Percentiles rank a stretch among this genome's conserved stretches.
Conservation (phyloP, 441 rosid species). For the Mallotus repandus region DNA sequence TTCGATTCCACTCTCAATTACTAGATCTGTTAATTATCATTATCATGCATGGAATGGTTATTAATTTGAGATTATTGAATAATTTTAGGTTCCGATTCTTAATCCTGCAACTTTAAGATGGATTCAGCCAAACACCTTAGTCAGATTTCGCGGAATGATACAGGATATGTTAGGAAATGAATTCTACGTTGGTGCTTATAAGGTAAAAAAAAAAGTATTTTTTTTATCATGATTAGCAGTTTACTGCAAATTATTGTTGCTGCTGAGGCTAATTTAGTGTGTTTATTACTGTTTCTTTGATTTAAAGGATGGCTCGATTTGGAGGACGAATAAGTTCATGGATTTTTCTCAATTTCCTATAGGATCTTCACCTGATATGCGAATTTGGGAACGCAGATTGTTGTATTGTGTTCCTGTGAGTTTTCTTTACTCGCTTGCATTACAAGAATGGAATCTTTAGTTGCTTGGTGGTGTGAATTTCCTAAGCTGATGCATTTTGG, state of each 20-base stretch:
- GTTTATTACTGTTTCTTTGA: not conserved
- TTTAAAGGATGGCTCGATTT: slow-evolving; percentile 55
- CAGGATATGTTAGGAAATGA: slow-evolving; percentile 98
- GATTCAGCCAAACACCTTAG: slow-evolving; percentile 64
- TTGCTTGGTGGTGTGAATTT: slow-evolving; percentile 7
- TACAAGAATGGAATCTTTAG: no score
- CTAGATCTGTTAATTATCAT: no score
- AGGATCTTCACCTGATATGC: slow-evolving; percentile 48
- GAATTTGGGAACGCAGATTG: slow-evolving; percentile 81
- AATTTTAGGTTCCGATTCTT: slow-evolving; percentile 67
- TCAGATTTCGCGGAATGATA: slow-evolving; percentile 86
- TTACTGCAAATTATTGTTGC: slow-evolving; percentile 17
- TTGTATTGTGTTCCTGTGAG: slow-evolving; percentile 80
- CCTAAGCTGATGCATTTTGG: not conserved
- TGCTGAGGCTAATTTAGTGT: not conserved
- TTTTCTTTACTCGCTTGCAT: not conserved
- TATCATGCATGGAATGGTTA: not conserved
- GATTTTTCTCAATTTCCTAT: slow-evolving; percentile 61
- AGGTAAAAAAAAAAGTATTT: slow-evolving; percentile 34
- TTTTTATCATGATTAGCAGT: no score
- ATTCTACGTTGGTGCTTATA: slow-evolving; percentile 83
- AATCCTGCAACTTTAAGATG: slow-evolving; percentile 42
- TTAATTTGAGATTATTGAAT: not conserved
- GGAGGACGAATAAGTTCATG: slow-evolving; percentile 87
- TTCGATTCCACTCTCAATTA: not conserved